Evolutionary conservation across 768 basidiomycete genomes (phyloP), one percentile per base, ranked within the genome.

Genomic region (Serendipita sp.): DNA sequence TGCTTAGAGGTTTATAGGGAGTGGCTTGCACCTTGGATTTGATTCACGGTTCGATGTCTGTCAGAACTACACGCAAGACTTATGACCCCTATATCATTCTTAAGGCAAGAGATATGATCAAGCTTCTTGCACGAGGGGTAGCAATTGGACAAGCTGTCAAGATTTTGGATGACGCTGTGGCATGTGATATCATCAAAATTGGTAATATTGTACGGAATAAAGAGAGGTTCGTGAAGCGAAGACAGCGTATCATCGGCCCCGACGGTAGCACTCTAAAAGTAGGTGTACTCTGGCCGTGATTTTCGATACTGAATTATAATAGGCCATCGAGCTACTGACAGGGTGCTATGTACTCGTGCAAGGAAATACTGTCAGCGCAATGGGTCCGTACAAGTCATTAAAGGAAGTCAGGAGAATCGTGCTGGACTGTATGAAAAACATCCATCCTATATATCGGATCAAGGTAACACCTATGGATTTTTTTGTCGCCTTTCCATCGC

Each of bases 341-440:
- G 85, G 89, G 70, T 98, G 94, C 71, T 99, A 99, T 72, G 90
- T 99, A 30, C 81, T 99, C 18, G 96, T 99, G 2, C 96, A 98
- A 78, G 96, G 96, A 67, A 98, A 83, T 74, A 99, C 96, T 1
- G 96, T 99, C 65, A 92, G 93, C 62, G 93, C 92, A 11, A 98
- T 98, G 93, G 96, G 96, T 2, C 88, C 92, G 0, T 89, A 88
- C 77, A 96, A 95, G 71, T 87, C 88, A 0, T 78, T 99, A 18
- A 98, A 97, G 73, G 96, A 99, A 75, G 95, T 99, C 10, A 81
- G 96, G 65, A 77, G 94, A 69, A 97, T 98, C 67, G 83, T 99
- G n/a, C 74, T 97, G 46, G 96, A 99, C 72, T 99, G 96, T 77
- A 98, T 99, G 96, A 93, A 88, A 77, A 99, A 99, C 73, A 88